Evolutionary conservation across 73 alveolate genomes (phyloP).

Genomic region (Strombidium stylifer): DNA sequence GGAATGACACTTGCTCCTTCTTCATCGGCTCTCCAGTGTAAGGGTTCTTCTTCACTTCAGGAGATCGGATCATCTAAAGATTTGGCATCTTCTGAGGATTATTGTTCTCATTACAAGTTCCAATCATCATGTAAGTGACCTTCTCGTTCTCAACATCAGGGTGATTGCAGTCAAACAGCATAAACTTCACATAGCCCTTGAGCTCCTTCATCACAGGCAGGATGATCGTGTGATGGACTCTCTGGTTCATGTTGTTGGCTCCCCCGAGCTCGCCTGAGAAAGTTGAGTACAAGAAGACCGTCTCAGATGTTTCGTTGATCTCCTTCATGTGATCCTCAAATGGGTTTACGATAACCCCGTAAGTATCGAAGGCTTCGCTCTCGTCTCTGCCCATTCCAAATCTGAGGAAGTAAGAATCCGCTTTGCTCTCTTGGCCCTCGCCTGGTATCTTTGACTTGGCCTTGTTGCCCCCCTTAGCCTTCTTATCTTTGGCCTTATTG

Average conservation of each 20-base stretch:
- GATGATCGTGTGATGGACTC: slow-evolving; percentile 5
- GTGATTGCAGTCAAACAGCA: slow-evolving; percentile 21
- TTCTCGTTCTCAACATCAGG: neutral
- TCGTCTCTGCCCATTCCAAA: too few species aligned
- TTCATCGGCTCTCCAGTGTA: slow-evolving; percentile 9
- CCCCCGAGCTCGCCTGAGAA: slow-evolving; percentile 21
- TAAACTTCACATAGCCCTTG: neutral
- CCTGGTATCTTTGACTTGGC: too few species aligned
- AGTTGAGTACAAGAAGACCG: slow-evolving; percentile 12
- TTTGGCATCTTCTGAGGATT: too few species aligned
- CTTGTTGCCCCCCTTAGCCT: too few species aligned
- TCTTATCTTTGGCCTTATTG: too few species aligned
- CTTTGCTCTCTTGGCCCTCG: too few species aligned
- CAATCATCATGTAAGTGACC: too few species aligned
- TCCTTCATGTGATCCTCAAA: too few species aligned
- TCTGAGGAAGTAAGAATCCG: too few species aligned
- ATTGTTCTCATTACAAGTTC: too few species aligned
- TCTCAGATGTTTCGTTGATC: neutral
- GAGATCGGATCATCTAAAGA: slow-evolving; percentile 4
- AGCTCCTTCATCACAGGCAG: slow-evolving; percentile 10
- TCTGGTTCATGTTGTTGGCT: neutral
- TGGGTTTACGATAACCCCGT: too few species aligned
- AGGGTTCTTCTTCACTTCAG: slow-evolving; percentile 22
- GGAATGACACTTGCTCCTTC: neutral
- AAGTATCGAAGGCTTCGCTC: too few species aligned